Conservation (phyloP, 2,329 filamentous ascomycete species). For the Ascochyta koolunga region DNA sequence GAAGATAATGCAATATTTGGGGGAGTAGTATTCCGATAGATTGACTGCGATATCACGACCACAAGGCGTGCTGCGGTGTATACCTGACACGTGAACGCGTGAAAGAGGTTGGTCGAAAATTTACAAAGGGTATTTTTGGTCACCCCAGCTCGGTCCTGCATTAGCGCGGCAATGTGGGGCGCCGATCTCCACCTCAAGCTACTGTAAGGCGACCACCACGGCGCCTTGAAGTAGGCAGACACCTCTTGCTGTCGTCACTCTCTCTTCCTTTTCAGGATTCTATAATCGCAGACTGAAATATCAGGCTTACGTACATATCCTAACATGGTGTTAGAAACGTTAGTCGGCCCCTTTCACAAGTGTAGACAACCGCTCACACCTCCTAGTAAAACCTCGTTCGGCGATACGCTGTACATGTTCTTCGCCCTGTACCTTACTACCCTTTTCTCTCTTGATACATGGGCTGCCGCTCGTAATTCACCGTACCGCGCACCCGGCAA, state of each 20-base stretch:
- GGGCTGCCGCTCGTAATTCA: slow-evolving; percentile 42
- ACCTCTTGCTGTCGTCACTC: not conserved
- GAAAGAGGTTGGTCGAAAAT: slow-evolving; percentile 16
- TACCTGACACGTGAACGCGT: slow-evolving; percentile 14
- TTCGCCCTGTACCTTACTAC: slow-evolving; percentile 49
- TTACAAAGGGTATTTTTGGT: slow-evolving; percentile 15
- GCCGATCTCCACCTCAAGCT: not conserved
- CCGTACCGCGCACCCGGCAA: slow-evolving; percentile 36
- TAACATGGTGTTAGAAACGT: slow-evolving; percentile 10
- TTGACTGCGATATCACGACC: not conserved
- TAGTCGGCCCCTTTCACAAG: not conserved
- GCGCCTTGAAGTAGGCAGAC: not conserved
- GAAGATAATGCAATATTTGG: not conserved
- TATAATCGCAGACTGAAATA: not conserved
- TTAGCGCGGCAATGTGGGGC: slow-evolving; percentile 12
- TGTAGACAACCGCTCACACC: slow-evolving; percentile 7
- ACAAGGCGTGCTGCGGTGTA: not conserved
- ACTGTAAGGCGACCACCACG: slow-evolving; percentile 14
- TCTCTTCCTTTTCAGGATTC: not conserved
- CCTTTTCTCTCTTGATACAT: slow-evolving; percentile 47
- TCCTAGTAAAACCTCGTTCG: slow-evolving; percentile 9
- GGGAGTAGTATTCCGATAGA: not conserved
- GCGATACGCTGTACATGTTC: slow-evolving; percentile 39
- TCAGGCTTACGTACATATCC: too few species aligned
- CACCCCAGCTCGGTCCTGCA: slow-evolving; percentile 18